Base-by-base conservation (phyloP, 345 rosid species). In the Theobroma cacao region DNA sequence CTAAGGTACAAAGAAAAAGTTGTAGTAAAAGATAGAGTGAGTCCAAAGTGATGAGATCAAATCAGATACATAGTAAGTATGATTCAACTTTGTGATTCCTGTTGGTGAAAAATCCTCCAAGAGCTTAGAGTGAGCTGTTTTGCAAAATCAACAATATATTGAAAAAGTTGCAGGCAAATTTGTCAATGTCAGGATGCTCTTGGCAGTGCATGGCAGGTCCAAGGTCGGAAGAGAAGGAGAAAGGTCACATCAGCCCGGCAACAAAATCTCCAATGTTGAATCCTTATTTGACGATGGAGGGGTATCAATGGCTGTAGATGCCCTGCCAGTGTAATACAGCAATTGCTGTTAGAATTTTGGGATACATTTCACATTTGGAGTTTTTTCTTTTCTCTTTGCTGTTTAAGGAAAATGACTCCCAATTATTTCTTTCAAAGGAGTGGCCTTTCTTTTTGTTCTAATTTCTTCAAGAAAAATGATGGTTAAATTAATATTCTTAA, bases 201-300 rank as follows among this genome's bases (percentile, higher is more conserved):
- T 75, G 70, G 80, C 71, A 52, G 53, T 75, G 14, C 64, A 50
- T 50, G 61, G 61, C 58, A 75, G 77, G 82, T 65, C 74, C 13
- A 31, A 55, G 80, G 56, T 74, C 72, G 82, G 58, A 14, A 53
- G 56, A 78, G 62, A 53, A 55, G 77, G 64, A 33, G 74, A 81
- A 52, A 58, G 15, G 83, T 77, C 81, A 78, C 82, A 74, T 87
- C 90, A 72, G 6, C 43, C 86, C 85, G 82, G 84, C 85, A 74
- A 84, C 87, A 66, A 85, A 85, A 83, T 83, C 90, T 79, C 58
- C 22, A 52, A 20, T 22, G 72, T 85, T 82, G 82, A 87, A 76
- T 45, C 24, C 30, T 75, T 76, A 58, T 38, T 68, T 11, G 52
- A 78, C 43, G 20, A 65, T 45, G 55, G 58, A 61, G 28, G 13